Base-by-base conservation (phyloP, 1,284 basidiomycete species). In the Pascua sp. region DNA sequence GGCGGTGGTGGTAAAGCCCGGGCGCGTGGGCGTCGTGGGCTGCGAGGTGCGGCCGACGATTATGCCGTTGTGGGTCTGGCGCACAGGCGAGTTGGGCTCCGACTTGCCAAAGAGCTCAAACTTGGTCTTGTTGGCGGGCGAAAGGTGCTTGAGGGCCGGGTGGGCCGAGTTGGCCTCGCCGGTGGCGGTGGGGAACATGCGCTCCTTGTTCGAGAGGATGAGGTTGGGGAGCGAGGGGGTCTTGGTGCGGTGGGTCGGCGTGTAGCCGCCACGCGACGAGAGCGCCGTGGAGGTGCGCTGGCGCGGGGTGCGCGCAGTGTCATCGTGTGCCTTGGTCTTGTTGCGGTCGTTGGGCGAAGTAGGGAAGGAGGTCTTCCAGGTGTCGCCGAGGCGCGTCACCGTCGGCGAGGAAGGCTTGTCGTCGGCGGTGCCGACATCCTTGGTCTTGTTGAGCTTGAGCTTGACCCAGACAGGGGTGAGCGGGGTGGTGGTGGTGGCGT, bases 151-250 rank as follows among this genome's bases (percentile, higher is more conserved):
- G 16, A 17, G 16, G 42, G 16, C 42, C 16, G 42, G 24, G 24
- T 32, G 24, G 24, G 24, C 24, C 39, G 32, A 47, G 39, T 16
- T 44, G 46, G 32, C n/a, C 4, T 32, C 32, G 46, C 32, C 5
- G 5, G 12, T 32, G 32, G 36, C 38, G 13, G 46, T 10, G 13
- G 10, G 2, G 44, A 9, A 15, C 38, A 11, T 2, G 47, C n/a
- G 12, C 40, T 41, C 8, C n/a, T 18, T 11, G 39, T 5, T 18
- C 18, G 11, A 39, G 17, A 16, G 39, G 39, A 13, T 1, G 38
- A 18, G 16, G 16, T 11, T 50, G 9, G 64, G 57, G 2, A 62
- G n/a, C 47, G 62, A 62, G n/a, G 66, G 64, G 0, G 60, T 62
- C 42, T 51, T 47, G 18, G 48, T 24, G 38, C 62, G 60, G 18